Evolutionary conservation across 2,329 filamentous ascomycete genomes (phyloP).

Genomic region (Xylariaceae sp.): DNA sequence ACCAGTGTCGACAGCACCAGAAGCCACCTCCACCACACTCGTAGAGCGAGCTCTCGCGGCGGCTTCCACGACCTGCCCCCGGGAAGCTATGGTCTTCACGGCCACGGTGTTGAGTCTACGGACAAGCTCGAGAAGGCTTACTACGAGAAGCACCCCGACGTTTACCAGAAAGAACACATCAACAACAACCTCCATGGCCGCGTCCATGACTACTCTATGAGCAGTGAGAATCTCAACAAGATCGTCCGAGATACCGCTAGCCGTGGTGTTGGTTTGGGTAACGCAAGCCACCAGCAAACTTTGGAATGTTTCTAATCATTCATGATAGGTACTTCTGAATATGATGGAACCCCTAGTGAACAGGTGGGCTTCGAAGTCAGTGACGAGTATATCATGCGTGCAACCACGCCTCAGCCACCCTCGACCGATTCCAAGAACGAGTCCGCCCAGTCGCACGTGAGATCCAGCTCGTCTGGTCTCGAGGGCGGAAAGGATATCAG

Average conservation of each 20-base stretch:
- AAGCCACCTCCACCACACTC: constrained; percentile 54
- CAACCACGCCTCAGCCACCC: constrained; percentile 60
- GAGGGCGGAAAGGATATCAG: constrained; percentile 40
- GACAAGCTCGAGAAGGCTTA: constrained; percentile 88
- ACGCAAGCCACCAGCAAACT: constrained; percentile 30
- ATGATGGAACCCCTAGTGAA: constrained; percentile 75
- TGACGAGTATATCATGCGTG: constrained; percentile 75
- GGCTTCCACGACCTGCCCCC: constrained; percentile 67
- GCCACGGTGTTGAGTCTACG: constrained; percentile 69
- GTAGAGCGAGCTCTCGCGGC: constrained; percentile 63
- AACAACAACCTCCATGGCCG: constrained; percentile 51
- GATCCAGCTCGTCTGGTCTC: constrained; percentile 22
- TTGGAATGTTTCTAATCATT: constrained; percentile 33
- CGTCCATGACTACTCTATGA: constrained; percentile 72
- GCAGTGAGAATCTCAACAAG: constrained; percentile 83
- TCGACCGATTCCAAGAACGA: constrained; percentile 39
- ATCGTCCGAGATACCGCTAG: constrained; percentile 70
- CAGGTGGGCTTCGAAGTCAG: constrained; percentile 84
- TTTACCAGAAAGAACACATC: constrained; percentile 67
- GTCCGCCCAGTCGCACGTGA: constrained; percentile 31
- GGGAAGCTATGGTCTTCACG: constrained; percentile 88
- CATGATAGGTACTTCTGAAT: constrained; percentile 56
- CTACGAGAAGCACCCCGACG: constrained; percentile 86
- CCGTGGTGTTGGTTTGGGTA: constrained; percentile 49
- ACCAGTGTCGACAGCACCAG: constrained; percentile 33